These are phyloP conservation scores for Diaporthe amygdali DNA, from an alignment of 2,329 filamentous ascomycete genomes.

Conservation along the genomic window DNA sequence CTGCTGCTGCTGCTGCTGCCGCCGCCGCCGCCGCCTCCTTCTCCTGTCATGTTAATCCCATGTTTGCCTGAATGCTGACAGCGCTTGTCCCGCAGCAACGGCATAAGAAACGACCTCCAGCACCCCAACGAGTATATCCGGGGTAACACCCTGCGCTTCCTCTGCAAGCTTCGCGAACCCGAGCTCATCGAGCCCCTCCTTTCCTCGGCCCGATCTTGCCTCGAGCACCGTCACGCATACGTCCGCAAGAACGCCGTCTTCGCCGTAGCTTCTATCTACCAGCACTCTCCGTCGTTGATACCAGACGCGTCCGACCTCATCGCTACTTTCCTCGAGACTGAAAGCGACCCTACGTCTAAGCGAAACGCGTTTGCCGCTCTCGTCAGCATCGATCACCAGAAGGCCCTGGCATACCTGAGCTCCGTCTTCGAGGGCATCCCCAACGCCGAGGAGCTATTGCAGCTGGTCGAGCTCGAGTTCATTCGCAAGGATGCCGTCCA, in stretches of 20 bases:
- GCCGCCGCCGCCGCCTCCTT: too few relatives aligned
- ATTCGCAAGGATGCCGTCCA: slow-evolving; percentile 97
- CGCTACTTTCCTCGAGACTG: slow-evolving; percentile 83
- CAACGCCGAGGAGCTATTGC: slow-evolving; percentile 91
- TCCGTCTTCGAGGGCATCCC: slow-evolving; percentile 91
- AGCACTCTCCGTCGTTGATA: slow-evolving; percentile 89
- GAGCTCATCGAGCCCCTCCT: slow-evolving; percentile 96
- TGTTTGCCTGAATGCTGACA: slow-evolving; percentile 31
- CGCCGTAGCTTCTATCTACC: slow-evolving; percentile 89
- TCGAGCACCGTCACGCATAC: slow-evolving; percentile 96
- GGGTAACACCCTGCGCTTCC: slow-evolving; percentile 96
- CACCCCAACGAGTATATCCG: slow-evolving; percentile 98
- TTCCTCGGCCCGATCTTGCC: slow-evolving; percentile 87
- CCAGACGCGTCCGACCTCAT: slow-evolving; percentile 95
- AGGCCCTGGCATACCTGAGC: slow-evolving; percentile 86
- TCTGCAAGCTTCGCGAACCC: slow-evolving; percentile 93
- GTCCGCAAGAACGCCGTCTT: slow-evolving; percentile 98
- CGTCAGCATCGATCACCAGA: slow-evolving; percentile 89
- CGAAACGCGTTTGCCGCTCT: slow-evolving; percentile 95
- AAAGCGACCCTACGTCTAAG: slow-evolving; percentile 96
- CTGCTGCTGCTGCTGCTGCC: neutral
- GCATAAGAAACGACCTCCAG: slow-evolving; percentile 95
- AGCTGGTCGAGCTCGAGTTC: slow-evolving; percentile 94
- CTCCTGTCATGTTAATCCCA: neutral
- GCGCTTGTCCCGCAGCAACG: slow-evolving; percentile 69